phyloP scores from a whole-genome alignment of 257 asterid genomes.

The Solanum bukasovii region DNA sequence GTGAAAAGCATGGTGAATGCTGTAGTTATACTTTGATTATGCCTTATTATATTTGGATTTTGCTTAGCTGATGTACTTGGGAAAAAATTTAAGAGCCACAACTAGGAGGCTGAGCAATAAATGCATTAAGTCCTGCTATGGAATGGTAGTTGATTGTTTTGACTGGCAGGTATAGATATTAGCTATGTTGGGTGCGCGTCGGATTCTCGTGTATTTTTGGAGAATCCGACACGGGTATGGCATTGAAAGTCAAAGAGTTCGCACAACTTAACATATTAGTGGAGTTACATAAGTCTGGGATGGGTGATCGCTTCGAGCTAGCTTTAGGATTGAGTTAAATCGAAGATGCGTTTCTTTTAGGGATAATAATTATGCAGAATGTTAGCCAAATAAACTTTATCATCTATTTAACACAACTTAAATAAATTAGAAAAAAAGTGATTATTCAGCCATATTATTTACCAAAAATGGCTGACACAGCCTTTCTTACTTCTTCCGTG shows the following conservation, averaged over 20 bases:
- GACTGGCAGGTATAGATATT: not conserved
- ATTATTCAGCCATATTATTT: no score
- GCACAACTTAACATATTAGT: not conserved
- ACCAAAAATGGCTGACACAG: no score
- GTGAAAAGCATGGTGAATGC: not conserved
- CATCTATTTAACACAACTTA: no score
- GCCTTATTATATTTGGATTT: not conserved
- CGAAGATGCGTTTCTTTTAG: not conserved
- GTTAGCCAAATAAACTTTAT: no score
- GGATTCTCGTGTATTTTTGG: no score
- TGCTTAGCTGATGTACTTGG: not conserved
- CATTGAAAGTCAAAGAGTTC: no score
- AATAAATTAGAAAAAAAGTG: no score
- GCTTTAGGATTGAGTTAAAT: no score
- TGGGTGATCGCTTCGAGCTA: not conserved
- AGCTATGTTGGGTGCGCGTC: not conserved
- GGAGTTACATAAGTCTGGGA: not conserved
- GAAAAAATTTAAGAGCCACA: not conserved
- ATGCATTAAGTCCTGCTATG: not conserved
- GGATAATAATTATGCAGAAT: not conserved
- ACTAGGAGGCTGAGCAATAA: not conserved
- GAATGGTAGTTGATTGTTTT: not conserved
- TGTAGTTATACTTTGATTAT: not conserved
- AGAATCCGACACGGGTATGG: rapidly evolving
- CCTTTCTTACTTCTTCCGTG: no score